phyloP scores from a whole-genome alignment of 495 filamentous ascomycete species.

The Penicillium mononematosum region DNA sequence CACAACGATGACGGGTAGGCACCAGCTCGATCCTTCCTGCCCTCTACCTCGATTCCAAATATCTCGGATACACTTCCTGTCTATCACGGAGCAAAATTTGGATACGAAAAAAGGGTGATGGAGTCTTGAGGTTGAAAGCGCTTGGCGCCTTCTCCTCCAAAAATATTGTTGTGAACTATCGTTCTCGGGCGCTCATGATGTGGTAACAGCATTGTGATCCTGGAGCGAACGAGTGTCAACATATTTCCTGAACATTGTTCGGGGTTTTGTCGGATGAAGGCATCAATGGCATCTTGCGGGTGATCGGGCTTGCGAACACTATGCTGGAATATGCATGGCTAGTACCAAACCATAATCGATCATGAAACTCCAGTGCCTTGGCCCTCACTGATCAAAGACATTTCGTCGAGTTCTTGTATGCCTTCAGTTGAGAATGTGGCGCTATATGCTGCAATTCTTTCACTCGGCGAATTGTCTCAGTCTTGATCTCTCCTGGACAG shows the following conservation, averaged over 20 bases:
- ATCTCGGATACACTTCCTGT: slow-evolving; percentile 31
- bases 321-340: slow-evolving; percentile 36
- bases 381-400: slow-evolving; percentile 74
- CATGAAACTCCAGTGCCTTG: slow-evolving; percentile 12
- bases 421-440: slow-evolving; percentile 83
- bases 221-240: slow-evolving; percentile 43
- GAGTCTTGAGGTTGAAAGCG: slow-evolving; percentile 81
- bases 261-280: slow-evolving; percentile 81
- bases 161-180: slow-evolving; percentile 66
- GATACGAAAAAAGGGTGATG: slow-evolving; percentile 50
- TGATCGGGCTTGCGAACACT: slow-evolving; percentile 22
- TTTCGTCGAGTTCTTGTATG: slow-evolving; percentile 70
- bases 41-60: slow-evolving; percentile 46
- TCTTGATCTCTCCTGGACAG: slow-evolving; percentile 61
- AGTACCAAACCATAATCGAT: slow-evolving; percentile 21
- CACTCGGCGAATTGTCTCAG: slow-evolving; percentile 75
- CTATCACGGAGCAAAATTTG: slow-evolving; percentile 39
- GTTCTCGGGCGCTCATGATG: slow-evolving; percentile 24
- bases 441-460: slow-evolving; percentile 81
- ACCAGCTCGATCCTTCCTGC: slow-evolving; percentile 81
- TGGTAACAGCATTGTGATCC: slow-evolving; percentile 22
- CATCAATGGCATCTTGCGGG: slow-evolving; percentile 20
- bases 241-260: slow-evolving; percentile 62
- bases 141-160: slow-evolving; percentile 70
- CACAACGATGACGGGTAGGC: slow-evolving; percentile 40